A percentile compares a stretch with the other conserved stretches of the same genome.
These are phyloP conservation scores for Sclerotinia spermophila DNA, from an alignment of 2,329 filamentous ascomycete species.

Conservation along the genomic window DNA sequence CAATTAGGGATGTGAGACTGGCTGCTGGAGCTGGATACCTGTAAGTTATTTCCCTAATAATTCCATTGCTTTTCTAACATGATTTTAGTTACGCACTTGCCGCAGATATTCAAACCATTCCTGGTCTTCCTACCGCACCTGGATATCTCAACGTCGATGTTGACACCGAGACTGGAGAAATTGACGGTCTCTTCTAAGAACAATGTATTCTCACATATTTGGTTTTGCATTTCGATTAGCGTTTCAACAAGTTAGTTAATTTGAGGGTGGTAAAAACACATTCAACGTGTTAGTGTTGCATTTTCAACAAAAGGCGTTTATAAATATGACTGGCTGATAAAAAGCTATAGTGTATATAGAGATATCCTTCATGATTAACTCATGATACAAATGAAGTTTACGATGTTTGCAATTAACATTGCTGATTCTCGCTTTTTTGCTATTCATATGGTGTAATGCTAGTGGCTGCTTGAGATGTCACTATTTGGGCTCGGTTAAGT, in stretches of 20 bases:
- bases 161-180: conserved; percentile 77
- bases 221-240: conserved; percentile 9
- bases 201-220: background rate
- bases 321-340: background rate
- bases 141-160: conserved; percentile 94
- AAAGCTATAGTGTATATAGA: background rate
- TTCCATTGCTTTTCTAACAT: conserved; percentile 37
- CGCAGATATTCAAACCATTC: conserved; percentile 97
- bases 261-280: conserved; percentile 9
- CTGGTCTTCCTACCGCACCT: conserved; percentile 88
- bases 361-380: conserved; percentile 19
- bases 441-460: background rate
- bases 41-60: conserved; percentile 46
- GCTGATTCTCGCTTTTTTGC: background rate
- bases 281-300: conserved; percentile 19
- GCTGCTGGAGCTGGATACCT: conserved; percentile 92
- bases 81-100: conserved; percentile 74
- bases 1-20: conserved; percentile 89
- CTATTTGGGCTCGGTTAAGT: background rate
- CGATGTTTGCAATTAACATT: background rate
- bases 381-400: conserved; percentile 13
- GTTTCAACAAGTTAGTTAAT: conserved; percentile 18
- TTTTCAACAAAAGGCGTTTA: conserved; percentile 20
- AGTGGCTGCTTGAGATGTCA: background rate
- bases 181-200: conserved; percentile 79